These are phyloP conservation scores for Ascochyta viciae-villosae DNA, from an alignment of 2,329 filamentous ascomycete species.

Conservation along the genomic window DNA sequence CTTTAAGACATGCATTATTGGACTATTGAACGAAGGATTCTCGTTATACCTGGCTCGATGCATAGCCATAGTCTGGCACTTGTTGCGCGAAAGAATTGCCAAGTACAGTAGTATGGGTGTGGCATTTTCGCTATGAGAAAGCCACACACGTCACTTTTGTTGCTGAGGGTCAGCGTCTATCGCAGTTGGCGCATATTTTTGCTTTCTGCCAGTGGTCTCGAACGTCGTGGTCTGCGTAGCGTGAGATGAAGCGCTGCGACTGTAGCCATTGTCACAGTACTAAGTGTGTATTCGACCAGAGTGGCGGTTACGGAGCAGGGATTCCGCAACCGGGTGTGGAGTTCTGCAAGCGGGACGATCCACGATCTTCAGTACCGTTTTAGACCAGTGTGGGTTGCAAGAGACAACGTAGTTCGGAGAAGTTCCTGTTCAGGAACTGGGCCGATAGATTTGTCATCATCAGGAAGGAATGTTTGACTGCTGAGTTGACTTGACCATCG, in stretches of 20 bases:
- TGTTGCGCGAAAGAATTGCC: slow-evolving; percentile 1
- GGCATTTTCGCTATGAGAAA: background rate
- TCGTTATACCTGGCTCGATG: background rate
- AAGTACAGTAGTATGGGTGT: background rate
- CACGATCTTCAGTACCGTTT: slow-evolving; percentile 20
- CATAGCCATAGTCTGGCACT: background rate
- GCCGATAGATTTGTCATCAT: slow-evolving; percentile 2
- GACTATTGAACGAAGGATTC: background rate
- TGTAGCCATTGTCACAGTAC: background rate
- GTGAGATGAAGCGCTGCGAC: background rate
- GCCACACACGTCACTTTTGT: slow-evolving; percentile 13
- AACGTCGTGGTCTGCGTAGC: slow-evolving; percentile 1
- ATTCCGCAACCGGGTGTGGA: slow-evolving; percentile 19
- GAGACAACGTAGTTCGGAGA: background rate
- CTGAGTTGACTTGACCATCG: background rate
- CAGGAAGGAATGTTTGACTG: background rate
- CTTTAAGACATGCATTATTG: background rate
- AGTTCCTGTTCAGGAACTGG: background rate
- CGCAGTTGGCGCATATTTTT: background rate
- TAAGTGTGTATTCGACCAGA: background rate
- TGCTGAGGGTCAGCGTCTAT: slow-evolving; percentile 10
- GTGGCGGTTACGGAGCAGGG: slow-evolving; percentile 17
- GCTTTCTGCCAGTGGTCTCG: slow-evolving; percentile 2
- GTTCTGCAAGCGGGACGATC: slow-evolving; percentile 28
- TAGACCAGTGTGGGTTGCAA: background rate